phyloP scores from a whole-genome alignment of 805 yeast species.

The Metschnikowia lochheadii region DNA sequence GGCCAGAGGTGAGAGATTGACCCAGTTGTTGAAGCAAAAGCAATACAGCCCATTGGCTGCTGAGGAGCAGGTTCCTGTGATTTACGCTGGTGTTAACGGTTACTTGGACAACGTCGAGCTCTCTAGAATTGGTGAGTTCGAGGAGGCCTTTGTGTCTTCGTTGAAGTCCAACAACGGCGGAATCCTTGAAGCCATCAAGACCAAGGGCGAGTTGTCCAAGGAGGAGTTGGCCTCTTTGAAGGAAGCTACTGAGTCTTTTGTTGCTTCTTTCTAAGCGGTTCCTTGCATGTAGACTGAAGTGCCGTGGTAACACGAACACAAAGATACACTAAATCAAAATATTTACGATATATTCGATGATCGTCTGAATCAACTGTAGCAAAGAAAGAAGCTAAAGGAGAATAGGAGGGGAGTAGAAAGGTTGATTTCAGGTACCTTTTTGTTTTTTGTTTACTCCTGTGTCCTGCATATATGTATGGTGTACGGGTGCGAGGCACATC shows the following conservation, averaged over 20 bases:
- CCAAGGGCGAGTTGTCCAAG: conserved; percentile 84
- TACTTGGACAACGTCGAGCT: conserved; percentile 85
- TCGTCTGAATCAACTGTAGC: conserved; percentile 1
- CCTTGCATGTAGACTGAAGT: conserved; percentile 17
- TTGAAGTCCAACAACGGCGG: conserved; percentile 86
- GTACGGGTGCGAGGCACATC: not conserved
- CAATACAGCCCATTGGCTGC: conserved; percentile 97
- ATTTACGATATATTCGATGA: conserved; percentile 17
- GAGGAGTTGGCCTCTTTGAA: conserved; percentile 84
- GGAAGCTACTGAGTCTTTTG: conserved; percentile 88
- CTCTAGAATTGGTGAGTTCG: conserved; percentile 85
- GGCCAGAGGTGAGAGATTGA: conserved; percentile 99
- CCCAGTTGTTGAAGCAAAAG: conserved; percentile 96
- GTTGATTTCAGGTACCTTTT: too few relatives aligned
- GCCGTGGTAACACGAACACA: conserved; percentile 14
- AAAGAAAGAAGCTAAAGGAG: too few relatives aligned
- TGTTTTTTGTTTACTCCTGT: too few relatives aligned
- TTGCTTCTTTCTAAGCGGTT: conserved; percentile 67
- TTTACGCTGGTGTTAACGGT: conserved; percentile 99
- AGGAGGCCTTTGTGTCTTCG: conserved; percentile 86
- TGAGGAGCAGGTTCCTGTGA: conserved; percentile 98
- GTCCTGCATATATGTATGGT: not conserved
- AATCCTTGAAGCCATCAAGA: conserved; percentile 78
- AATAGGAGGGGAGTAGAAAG: too few relatives aligned
- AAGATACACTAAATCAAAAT: conserved; percentile 18